These are phyloP conservation scores for Metschnikowia rubicola DNA, from an alignment of 805 yeast genomes.

Conservation along the genomic window DNA sequence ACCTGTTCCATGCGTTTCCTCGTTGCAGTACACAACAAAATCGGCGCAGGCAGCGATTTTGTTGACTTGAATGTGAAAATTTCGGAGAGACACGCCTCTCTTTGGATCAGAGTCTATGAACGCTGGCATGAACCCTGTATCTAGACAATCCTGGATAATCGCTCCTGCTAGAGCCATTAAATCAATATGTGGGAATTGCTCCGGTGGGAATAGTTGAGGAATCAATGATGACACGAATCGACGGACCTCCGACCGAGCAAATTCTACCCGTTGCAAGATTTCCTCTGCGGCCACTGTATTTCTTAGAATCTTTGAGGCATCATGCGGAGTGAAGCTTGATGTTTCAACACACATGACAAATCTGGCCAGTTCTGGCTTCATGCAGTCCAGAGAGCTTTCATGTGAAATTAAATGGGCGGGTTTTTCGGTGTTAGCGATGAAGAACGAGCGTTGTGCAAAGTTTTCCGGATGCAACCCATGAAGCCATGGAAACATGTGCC, in stretches of 20 bases:
- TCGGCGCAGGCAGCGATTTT: slow-evolving; percentile 74
- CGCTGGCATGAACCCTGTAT: slow-evolving; percentile 44
- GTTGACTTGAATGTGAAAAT: slow-evolving; percentile 83
- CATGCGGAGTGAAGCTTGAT: background rate
- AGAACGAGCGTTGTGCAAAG: slow-evolving; percentile 50
- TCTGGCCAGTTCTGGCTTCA: slow-evolving; percentile 29
- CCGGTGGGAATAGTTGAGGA: slow-evolving; percentile 4
- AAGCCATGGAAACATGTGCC: slow-evolving; percentile 81
- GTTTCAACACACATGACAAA: slow-evolving; percentile 37
- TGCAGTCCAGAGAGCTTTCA: background rate
- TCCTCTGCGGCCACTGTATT: slow-evolving; percentile 56
- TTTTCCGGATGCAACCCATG: slow-evolving; percentile 69
- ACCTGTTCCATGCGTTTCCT: slow-evolving; percentile 1
- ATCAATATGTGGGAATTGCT: background rate
- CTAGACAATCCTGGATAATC: slow-evolving; percentile 42
- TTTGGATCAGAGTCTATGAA: slow-evolving; percentile 65
- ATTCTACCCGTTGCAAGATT: slow-evolving; percentile 47
- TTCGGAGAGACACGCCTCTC: slow-evolving; percentile 71
- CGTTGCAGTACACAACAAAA: slow-evolving; percentile 57
- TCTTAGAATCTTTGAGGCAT: slow-evolving; percentile 31
- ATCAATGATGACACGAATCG: slow-evolving; percentile 4
- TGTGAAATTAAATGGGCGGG: background rate
- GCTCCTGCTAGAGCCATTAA: slow-evolving; percentile 18
- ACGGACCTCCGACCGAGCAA: slow-evolving; percentile 32
- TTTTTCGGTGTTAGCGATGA: slow-evolving; percentile 17